Evolutionary conservation across 1,284 basidiomycete species (phyloP), one percentile per base, ranked within the genome.

Genomic region (Irpex rosettiformis): DNA sequence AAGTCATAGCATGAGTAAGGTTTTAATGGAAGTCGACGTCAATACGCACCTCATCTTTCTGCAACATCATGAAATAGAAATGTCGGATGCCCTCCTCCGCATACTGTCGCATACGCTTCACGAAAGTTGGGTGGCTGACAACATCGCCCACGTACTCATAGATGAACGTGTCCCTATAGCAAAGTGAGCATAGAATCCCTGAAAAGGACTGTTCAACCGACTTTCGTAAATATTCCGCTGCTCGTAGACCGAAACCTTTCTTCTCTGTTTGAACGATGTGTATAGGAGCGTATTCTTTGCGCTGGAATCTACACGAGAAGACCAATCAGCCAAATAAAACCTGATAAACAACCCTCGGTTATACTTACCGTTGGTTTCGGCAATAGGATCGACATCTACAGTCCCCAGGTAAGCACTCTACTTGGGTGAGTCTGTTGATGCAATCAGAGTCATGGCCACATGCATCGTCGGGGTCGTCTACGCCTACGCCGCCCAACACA

Each of bases 41-140:
- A n/a, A 59, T 24, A 61, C 49, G n/a, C 63, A 94, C 94, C 82
- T 99, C 95, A 66, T 98, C 95, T 67, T 93, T 94, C 74, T 98
- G 97, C 58, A 99, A 76, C 92, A 98, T 96, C 97, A 99, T 99
- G 70, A 99, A 99, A 76, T 99, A 99, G 69, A 99, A 99, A 73
- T 99, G 96, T 58, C 86, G 81, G 63, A 98, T 95, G 16, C 96
- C 96, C 72, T 98, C 94, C 45, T 89, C 83, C 1, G 88, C 94
- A 71, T 99, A 99, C 40, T 91, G 88, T 54, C 91, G 84, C 94
- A 99, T 98, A 42, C 96, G 87, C 71, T 93, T 94, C 72, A 91
- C 85, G 72, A 99, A 98, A 16, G 89, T 89, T 16, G 81, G 78
- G 48, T 94, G 90, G 60, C 86, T 89, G 64, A 99, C 92, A 21